phyloP scores from a whole-genome alignment of 2,329 filamentous ascomycete genomes.

The Chaetomiaceae sp. region DNA sequence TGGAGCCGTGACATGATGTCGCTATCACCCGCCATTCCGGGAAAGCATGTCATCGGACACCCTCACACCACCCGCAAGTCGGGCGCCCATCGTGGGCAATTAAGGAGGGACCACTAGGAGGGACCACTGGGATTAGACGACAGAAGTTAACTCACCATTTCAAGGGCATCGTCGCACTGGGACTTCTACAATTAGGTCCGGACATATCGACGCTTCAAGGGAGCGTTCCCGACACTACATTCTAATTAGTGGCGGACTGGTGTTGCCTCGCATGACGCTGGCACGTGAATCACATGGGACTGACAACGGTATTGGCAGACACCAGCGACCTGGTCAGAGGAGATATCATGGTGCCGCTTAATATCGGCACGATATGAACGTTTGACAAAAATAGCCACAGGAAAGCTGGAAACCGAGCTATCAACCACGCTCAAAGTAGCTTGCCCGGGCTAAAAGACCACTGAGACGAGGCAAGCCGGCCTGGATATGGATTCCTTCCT shows the following conservation, averaged over 20 bases:
- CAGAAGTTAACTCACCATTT: not conserved
- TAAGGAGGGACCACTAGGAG: not conserved
- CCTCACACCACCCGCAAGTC: not conserved
- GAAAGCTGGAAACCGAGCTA: not conserved
- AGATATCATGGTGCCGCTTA: not conserved
- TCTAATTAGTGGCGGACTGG: too few relatives aligned
- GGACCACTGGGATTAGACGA: not conserved
- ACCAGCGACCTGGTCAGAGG: slow-evolving; percentile 5
- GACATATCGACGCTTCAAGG: too few relatives aligned
- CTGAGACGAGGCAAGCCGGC: not conserved
- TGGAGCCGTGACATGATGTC: slow-evolving; percentile 2
- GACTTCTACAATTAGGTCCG: not conserved
- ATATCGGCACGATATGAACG: slow-evolving; percentile 4
- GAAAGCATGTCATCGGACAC: not conserved
- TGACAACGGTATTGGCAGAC: not conserved
- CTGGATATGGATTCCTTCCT: not conserved
- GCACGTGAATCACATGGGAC: slow-evolving; percentile 2
- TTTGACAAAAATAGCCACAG: slow-evolving; percentile 3
- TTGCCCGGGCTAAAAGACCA: not conserved
- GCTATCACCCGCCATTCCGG: not conserved
- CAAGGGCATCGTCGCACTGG: not conserved
- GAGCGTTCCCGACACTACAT: too few relatives aligned
- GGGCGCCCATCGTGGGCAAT: not conserved
- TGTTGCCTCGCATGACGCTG: too few relatives aligned
- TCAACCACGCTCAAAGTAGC: not conserved